Evolutionary conservation across 1,284 basidiomycete species (phyloP).

Genomic region (Microstroma glucosiphilum): DNA sequence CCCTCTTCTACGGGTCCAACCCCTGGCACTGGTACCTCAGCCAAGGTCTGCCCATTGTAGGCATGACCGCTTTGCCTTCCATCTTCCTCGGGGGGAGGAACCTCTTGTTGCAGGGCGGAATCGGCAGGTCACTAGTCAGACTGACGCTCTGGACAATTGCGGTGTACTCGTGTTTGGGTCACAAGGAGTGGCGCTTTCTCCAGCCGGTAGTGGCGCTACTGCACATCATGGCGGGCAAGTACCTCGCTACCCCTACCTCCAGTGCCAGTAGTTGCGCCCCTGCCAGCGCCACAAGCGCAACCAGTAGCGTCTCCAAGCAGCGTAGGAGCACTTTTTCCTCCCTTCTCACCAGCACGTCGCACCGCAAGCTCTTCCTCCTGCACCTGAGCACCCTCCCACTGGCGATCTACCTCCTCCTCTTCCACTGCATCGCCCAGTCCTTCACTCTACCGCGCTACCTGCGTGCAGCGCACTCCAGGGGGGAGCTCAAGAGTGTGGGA

Average conservation of each 20-base stretch:
- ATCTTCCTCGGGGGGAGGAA: constrained; percentile 59
- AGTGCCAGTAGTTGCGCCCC: not conserved
- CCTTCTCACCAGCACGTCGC: not conserved
- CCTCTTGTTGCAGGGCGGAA: not conserved
- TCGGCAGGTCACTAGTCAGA: constrained; percentile 15
- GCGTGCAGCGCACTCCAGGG: constrained; percentile 14
- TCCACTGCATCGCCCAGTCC: constrained; percentile 32
- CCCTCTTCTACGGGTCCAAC: constrained; percentile 86
- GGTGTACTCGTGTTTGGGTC: constrained; percentile 35
- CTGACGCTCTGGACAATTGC: constrained; percentile 21
- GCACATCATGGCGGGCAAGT: constrained; percentile 63
- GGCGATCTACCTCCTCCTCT: constrained; percentile 24
- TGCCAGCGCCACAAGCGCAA: no score
- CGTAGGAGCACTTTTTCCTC: not conserved
- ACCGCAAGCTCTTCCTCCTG: not conserved
- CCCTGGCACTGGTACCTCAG: constrained; percentile 81
- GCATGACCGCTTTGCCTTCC: constrained; percentile 67
- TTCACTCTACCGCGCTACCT: constrained; percentile 23
- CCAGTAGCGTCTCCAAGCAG: not conserved
- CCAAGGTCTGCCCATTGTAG: constrained; percentile 75
- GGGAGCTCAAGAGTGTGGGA: constrained; percentile 59
- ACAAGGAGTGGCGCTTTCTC: constrained; percentile 92
- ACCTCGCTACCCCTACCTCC: constrained; percentile 2
- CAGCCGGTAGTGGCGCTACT: constrained; percentile 84
- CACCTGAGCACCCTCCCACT: constrained; percentile 24